Evolutionary conservation across 768 basidiomycete genomes (phyloP).

Genomic region (Termitomyces sp.): DNA sequence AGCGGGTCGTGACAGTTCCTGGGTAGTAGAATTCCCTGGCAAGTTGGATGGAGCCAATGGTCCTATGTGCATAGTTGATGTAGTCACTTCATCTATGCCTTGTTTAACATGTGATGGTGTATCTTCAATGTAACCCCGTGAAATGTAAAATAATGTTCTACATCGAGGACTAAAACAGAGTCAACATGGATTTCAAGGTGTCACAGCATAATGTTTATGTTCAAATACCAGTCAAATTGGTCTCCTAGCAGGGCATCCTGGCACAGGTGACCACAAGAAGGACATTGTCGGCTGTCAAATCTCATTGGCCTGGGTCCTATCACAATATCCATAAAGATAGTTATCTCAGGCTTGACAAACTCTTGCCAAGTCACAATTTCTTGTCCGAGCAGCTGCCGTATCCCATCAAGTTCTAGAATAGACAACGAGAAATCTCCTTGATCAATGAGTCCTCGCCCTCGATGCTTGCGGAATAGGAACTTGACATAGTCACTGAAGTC

Average conservation of each 20-base stretch:
- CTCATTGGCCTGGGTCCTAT: fast-evolving
- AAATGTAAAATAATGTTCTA: neutral
- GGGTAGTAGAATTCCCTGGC: too few species aligned
- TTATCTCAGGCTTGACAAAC: neutral
- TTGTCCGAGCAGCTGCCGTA: neutral
- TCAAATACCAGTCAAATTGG: neutral
- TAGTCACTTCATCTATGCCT: too few species aligned
- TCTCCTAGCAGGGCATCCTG: neutral
- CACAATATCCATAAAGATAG: neutral
- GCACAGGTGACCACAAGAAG: neutral
- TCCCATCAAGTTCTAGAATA: neutral
- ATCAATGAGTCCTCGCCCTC: neutral
- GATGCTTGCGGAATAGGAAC: neutral
- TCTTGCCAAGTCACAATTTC: neutral
- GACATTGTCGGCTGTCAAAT: neutral
- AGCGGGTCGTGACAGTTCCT: too few species aligned
- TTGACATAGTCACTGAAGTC: neutral
- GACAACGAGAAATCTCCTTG: neutral
- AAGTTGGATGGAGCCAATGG: too few species aligned
- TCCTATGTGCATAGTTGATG: too few species aligned
- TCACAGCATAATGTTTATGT: too few species aligned
- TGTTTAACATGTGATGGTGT: too few species aligned
- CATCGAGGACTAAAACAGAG: neutral
- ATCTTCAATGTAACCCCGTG: too few species aligned
- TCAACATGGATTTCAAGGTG: too few species aligned